Evolutionary conservation across 2,329 filamentous ascomycete species (phyloP), one percentile per base, ranked within the genome.

Genomic region (Lachnellula willkommii): DNA sequence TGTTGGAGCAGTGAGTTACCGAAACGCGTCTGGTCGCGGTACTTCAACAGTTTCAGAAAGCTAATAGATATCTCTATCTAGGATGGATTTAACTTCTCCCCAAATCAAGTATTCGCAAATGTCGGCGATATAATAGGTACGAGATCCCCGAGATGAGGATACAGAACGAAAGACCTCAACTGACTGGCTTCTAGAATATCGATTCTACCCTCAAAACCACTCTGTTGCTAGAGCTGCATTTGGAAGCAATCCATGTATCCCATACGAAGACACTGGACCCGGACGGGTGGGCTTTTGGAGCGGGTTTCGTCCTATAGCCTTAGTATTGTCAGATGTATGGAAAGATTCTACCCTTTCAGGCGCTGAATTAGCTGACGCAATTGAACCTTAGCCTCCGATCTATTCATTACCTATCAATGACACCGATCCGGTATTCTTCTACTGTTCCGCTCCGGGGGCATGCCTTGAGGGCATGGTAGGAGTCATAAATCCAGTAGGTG

Each of bases 381-480:
- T 35, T 47, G 3, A 39, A 52, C n/a, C 28, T 47, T 53, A 66
- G 60, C 65, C 69, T 17, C 77, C 77, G 20, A 70, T 65, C 39
- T 80, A 68, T 55, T 64, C 67, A 43, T 62, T 79, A 24, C 62
- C 60, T 20, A 73, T 89, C 55, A 87, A 87, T 62, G 74, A 84
- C 60, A 85, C 83, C 0, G 70, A 79, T 22, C 85, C 87, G 0
- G 79, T 84, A 15, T 88, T 85, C 68, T 88, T 81, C 69, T 90
- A 89, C 69, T 90, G 85, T 60, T 81, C 84, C 0, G 86, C 86
- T 0, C 78, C 82, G 0, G 78, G 75, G 0, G 88, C 85, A 2
- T 93, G 89, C 65, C 75, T 77, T 3, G 78, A 85, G 45, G 78
- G 81, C 22, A 93, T 93, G 88, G 79, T 93, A 15, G 88, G 88